These are phyloP conservation scores for Taxillus chinensis DNA, from an alignment of 164 flowering plant genomes.

Conservation along the genomic window DNA sequence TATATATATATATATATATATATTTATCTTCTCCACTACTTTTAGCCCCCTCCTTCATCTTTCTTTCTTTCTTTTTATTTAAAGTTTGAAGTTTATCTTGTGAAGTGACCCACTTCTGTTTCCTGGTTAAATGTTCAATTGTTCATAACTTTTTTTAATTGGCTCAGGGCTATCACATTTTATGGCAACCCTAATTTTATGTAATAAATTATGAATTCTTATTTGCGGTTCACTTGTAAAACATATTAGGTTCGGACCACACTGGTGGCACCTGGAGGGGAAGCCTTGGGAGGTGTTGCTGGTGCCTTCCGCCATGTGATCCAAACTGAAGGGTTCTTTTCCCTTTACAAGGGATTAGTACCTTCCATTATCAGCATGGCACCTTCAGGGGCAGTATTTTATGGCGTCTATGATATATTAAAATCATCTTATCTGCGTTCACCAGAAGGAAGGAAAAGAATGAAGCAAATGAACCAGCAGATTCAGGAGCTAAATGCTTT, in stretches of 20 bases:
- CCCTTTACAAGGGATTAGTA: constrained; percentile 80
- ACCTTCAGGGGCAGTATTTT: constrained; percentile 91
- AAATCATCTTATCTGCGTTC: constrained; percentile 83
- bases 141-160: too few relatives aligned
- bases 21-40: too few relatives aligned
- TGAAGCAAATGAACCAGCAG: constrained; percentile 38
- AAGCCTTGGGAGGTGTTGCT: constrained; percentile 76
- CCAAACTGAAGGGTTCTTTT: constrained; percentile 78
- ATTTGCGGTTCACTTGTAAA: not conserved
- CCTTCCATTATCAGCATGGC: constrained; percentile 95
- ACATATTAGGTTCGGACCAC: constrained; percentile 67
- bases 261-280: constrained; percentile 94
- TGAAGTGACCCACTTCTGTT: too few relatives aligned
- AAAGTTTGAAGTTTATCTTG: too few relatives aligned
- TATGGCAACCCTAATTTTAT: not conserved
- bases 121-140: too few relatives aligned
- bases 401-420: constrained; percentile 85
- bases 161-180: too few relatives aligned
- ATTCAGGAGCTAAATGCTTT: constrained; percentile 65
- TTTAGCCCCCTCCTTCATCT: too few relatives aligned
- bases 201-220: not conserved
- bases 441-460: constrained; percentile 73
- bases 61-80: too few relatives aligned
- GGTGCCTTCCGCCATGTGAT: constrained; percentile 73
- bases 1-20: too few relatives aligned